phyloP scores from a whole-genome alignment of 176 grass and related monocot species.

The Cymbopogon citratus region DNA sequence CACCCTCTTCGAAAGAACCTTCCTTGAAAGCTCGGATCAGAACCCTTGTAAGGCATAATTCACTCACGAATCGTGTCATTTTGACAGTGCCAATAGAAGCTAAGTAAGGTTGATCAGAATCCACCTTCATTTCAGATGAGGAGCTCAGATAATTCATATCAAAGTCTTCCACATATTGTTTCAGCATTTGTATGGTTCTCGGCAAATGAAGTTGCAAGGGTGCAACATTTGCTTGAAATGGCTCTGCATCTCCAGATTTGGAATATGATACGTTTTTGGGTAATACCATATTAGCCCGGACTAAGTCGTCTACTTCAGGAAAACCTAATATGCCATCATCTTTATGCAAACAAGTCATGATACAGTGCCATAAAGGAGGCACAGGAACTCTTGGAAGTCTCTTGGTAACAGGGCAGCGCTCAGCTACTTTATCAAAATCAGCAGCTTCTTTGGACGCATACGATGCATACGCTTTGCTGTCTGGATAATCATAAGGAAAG shows the following conservation, averaged over 20 bases:
- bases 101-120: conserved; percentile 18
- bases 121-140: conserved; percentile 15
- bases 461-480: conserved; percentile 55
- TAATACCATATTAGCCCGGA: conserved; percentile 8
- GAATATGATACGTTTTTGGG: conserved; percentile 6
- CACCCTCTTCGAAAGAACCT: conserved; percentile 84
- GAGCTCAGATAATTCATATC: conserved; percentile 28
- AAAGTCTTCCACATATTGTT: conserved; percentile 42
- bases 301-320: conserved; percentile 9
- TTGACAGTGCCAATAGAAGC: conserved; percentile 11
- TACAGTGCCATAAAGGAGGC: conserved; percentile 60
- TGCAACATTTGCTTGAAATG: conserved; percentile 5
- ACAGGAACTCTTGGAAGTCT: conserved; percentile 52
- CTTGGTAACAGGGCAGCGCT: conserved; percentile 45
- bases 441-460: conserved; percentile 50
- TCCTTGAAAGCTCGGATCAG: conserved; percentile 61
- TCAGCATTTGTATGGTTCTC: conserved; percentile 52
- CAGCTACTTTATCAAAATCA: conserved; percentile 39
- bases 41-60: conserved; percentile 65
- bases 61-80: neutral
- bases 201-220: conserved; percentile 41
- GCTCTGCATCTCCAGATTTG: conserved; percentile 16
- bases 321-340: conserved; percentile 22
- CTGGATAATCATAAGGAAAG: conserved; percentile 96
- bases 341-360: conserved; percentile 34